Percentiles rank a stretch among this genome's conserved stretches.
Evolutionary conservation across 2,329 filamentous ascomycete species (phyloP).

Genomic region (Penicillium frequentans): DNA sequence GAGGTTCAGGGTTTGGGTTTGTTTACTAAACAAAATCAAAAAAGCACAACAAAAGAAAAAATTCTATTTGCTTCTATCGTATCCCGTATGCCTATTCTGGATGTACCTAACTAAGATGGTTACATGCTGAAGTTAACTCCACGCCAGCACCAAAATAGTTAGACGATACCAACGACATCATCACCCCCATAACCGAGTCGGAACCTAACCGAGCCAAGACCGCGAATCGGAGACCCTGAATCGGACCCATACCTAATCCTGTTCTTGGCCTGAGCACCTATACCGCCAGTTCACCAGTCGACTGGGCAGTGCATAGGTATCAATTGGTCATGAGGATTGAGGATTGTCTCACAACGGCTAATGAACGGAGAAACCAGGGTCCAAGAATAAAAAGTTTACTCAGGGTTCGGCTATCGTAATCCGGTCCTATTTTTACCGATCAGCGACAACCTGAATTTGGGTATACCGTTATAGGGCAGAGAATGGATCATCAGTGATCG

Average conservation of each 20-base stretch:
- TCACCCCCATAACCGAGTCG: constrained; percentile 4
- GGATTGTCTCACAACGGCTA: not conserved
- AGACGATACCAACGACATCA: constrained; percentile 3
- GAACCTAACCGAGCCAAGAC: constrained; percentile 16
- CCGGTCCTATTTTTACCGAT: not conserved
- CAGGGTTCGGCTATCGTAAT: not conserved
- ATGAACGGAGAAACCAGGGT: not conserved
- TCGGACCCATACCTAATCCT: constrained; percentile 8
- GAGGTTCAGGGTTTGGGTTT: not conserved
- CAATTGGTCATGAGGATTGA: not conserved
- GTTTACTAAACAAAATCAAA: not conserved
- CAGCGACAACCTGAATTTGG: not conserved
- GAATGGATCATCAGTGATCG: not conserved
- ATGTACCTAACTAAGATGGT: not conserved
- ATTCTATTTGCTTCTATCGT: not conserved
- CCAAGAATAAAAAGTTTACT: not conserved
- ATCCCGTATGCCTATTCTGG: not conserved
- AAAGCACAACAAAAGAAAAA: not conserved
- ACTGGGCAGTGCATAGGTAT: not conserved
- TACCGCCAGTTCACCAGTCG: constrained; percentile 3
- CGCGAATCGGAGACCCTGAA: constrained; percentile 10
- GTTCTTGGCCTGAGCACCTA: not conserved
- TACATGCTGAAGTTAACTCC: not conserved
- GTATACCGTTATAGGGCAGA: not conserved
- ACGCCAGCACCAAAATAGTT: not conserved